Percentiles rank a stretch among this genome's conserved stretches.
Evolutionary conservation across 352 stramenopile genomes (phyloP).

Genomic region (Phytophthora hybrid): DNA sequence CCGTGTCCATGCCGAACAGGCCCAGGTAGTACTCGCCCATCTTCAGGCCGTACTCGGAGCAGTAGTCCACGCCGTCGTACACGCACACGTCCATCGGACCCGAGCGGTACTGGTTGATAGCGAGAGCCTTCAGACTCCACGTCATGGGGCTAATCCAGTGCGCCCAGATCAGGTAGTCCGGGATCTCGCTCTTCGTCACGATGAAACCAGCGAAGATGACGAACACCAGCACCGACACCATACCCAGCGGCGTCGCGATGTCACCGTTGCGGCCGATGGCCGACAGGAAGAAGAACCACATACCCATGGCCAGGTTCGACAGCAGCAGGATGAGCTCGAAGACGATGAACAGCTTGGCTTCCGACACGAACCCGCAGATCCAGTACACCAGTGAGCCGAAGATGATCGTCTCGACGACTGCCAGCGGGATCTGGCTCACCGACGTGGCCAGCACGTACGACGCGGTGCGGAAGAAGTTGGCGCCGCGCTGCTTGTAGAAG

Average conservation of each 20-base stretch:
- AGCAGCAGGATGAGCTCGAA: conserved; percentile 57
- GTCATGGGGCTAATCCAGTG: conserved; percentile 69
- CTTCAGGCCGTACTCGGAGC: conserved; percentile 25
- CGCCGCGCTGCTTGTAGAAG: conserved; percentile 87
- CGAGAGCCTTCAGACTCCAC: conserved; percentile 52
- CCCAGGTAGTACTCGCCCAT: conserved; percentile 49
- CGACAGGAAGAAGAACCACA: conserved; percentile 62
- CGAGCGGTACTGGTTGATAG: conserved; percentile 56
- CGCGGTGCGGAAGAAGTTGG: conserved; percentile 71
- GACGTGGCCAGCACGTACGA: conserved; percentile 70
- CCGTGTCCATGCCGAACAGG: conserved; percentile 51
- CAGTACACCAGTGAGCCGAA: conserved; percentile 88
- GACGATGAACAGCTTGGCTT: conserved; percentile 41
- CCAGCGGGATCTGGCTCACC: conserved; percentile 45
- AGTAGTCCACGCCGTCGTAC: conserved; percentile 48
- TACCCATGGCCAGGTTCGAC: conserved; percentile 53
- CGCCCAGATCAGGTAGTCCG: conserved; percentile 55
- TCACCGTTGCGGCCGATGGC: conserved; percentile 35
- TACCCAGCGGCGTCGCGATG: conserved; percentile 48
- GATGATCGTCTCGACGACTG: conserved; percentile 64
- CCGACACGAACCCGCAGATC: conserved; percentile 69
- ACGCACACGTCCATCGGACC: conserved; percentile 37
- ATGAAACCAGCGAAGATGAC: conserved; percentile 62
- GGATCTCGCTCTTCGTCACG: conserved; percentile 59
- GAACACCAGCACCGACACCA: conserved; percentile 54